These are phyloP conservation scores for Cutaneotrichosporon mucoides DNA, from an alignment of 1,284 basidiomycete species.

Conservation along the genomic window DNA sequence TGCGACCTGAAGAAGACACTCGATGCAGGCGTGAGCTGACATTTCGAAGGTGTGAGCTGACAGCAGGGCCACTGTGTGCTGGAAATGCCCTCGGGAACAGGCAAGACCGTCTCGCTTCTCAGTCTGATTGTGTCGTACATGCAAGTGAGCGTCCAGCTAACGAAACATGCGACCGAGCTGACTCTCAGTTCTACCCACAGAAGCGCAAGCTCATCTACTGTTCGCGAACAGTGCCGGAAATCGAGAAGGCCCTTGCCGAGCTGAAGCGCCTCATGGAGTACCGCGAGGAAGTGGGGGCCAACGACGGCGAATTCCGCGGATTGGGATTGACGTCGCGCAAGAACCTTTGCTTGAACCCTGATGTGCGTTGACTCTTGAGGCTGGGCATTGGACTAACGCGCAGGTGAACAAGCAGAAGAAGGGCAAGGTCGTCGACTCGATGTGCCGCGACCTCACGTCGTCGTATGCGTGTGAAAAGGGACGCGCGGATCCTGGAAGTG, in stretches of 20 bases:
- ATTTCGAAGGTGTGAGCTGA: not conserved
- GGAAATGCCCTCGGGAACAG: constrained; percentile 99
- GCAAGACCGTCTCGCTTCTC: constrained; percentile 95
- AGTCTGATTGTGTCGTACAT: constrained; percentile 98
- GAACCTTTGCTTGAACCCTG: constrained; percentile 94
- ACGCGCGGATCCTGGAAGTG: constrained; percentile 80
- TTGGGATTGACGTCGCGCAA: constrained; percentile 92
- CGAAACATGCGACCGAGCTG: not conserved
- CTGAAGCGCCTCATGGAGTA: constrained; percentile 93
- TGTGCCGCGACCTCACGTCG: constrained; percentile 93
- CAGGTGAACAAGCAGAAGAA: constrained; percentile 96
- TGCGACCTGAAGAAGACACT: constrained; percentile 95
- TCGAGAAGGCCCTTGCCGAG: constrained; percentile 96
- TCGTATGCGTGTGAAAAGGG: constrained; percentile 80
- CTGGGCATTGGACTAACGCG: not conserved
- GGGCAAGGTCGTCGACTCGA: constrained; percentile 92
- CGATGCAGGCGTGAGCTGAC: constrained; percentile 64
- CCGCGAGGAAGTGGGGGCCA: constrained; percentile 68
- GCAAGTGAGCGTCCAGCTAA: constrained; percentile 58
- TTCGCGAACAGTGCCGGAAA: constrained; percentile 99
- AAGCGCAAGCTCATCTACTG: constrained; percentile 96
- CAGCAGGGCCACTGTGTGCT: constrained; percentile 92
- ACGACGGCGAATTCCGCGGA: constrained; percentile 80
- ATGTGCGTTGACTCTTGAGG: constrained; percentile 56
- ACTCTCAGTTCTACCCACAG: constrained; percentile 75